phyloP scores from a whole-genome alignment of 257 asterid genomes.

The Ligustrum vulgare region DNA sequence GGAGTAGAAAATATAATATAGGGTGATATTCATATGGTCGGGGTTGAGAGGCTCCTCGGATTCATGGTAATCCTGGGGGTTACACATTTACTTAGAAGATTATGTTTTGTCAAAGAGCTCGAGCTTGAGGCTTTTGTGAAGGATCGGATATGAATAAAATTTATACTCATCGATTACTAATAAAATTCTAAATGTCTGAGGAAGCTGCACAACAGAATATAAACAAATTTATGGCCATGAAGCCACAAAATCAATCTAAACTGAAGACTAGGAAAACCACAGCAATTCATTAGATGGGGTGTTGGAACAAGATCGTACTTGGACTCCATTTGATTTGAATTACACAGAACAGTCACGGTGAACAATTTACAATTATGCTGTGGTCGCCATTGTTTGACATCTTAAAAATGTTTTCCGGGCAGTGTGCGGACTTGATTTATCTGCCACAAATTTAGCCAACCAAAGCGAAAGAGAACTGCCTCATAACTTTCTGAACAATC shows the following conservation, averaged over 20 bases:
- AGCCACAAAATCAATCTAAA: constrained; percentile 15
- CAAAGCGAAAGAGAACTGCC: constrained; percentile 1
- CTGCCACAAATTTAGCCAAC: constrained; percentile 52
- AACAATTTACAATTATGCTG: constrained; percentile 77
- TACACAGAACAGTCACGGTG: constrained; percentile 79
- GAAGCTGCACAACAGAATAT: constrained; percentile 52
- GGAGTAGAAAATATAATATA: no score
- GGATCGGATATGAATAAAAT: no score
- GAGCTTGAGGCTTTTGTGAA: no score
- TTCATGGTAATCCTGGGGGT: no score
- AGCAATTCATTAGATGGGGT: background rate
- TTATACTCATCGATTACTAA: no score
- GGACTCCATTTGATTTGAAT: constrained; percentile 57
- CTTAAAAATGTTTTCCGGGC: constrained; percentile 63
- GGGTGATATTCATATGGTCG: no score
- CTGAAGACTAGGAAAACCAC: constrained; percentile 12
- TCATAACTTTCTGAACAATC: constrained; percentile 9
- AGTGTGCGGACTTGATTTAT: constrained; percentile 56
- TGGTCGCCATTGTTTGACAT: constrained; percentile 56
- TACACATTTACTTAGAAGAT: no score
- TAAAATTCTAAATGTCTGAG: constrained; percentile 34
- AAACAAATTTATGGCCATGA: constrained; percentile 7
- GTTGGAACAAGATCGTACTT: constrained; percentile 46
- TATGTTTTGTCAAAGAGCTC: no score
- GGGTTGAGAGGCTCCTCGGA: no score